Evolutionary conservation across 257 asterid species (phyloP), one percentile per base, ranked within the genome.

Genomic region (Ocimum tenuiflorum): DNA sequence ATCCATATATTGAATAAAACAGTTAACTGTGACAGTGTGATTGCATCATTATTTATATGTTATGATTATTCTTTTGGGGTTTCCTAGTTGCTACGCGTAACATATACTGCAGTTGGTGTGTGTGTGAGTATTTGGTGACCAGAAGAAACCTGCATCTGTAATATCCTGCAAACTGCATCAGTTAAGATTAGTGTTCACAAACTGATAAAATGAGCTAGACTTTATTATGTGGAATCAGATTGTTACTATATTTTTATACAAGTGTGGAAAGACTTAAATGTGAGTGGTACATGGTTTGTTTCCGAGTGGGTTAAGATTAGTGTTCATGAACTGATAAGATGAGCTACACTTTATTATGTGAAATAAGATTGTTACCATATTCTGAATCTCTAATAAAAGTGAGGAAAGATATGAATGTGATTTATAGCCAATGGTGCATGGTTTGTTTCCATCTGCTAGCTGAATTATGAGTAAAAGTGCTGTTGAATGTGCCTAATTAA

Each of bases 151-250:
- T 31, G 6, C 36, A 31, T 0, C 36, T 31, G 42, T 36, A 22
- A 24, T 24, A 11, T 17, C 8, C 7, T 22, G 6, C 6, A 12
- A 6, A n/a, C 20, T 19, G 20, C 6, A 27, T 0, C 6, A 3
- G 7, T 31, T 4, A 4, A 31, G 36, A 31, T 5, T 31, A 31
- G 36, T 5, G 7, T 31, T 31, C 36, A 31, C 6, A 7, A 31
- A 31, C 36, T 38, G 45, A 10, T 38, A 9, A 45, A 33, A 39
- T 27, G 2, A 29, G 63, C 65, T 1, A 15, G n/a, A 73, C 11
- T n/a, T 35, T 59, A 31, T 59, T 23, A 58, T 35, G 54, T 58
- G 64, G 69, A 74, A 27, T 18, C 45, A 8, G 33, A 23, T 43
- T 43, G 7, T 42, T n/a, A 42, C 15, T 18, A 42, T 42, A 42